phyloP scores from a whole-genome alignment of 306 rosid genomes.

The Medicago lupulina region DNA sequence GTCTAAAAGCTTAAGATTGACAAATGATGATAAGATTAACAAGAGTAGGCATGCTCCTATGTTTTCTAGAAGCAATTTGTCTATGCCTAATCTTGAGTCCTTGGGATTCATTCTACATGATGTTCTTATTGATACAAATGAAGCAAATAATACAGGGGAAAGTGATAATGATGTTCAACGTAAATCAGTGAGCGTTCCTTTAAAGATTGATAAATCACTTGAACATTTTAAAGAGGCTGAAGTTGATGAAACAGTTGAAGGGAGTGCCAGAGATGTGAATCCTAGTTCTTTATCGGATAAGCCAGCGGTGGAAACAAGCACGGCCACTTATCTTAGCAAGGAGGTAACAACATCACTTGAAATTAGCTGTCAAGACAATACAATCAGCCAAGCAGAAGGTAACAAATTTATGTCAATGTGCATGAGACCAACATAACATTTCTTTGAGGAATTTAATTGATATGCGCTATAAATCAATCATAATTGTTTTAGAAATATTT shows the following conservation, averaged over 20 bases:
- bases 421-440: constrained; percentile 9
- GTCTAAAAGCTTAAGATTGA: constrained; percentile 69
- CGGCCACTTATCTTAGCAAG: constrained; percentile 28
- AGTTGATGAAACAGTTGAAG: constrained; percentile 42
- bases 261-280: constrained; percentile 37
- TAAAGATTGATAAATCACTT: constrained; percentile 36
- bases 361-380: constrained; percentile 39
- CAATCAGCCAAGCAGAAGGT: constrained; percentile 62
- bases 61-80: constrained; percentile 69
- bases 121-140: constrained; percentile 54
- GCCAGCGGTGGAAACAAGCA: constrained; percentile 22
- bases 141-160: constrained; percentile 49
- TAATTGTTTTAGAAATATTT: neutral
- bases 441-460: neutral
- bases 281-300: constrained; percentile 35
- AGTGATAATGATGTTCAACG: constrained; percentile 42
- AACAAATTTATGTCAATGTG: constrained; percentile 32
- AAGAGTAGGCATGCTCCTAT: constrained; percentile 48
- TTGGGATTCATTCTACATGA: constrained; percentile 66
- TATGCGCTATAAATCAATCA: neutral
- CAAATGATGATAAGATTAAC: constrained; percentile 58
- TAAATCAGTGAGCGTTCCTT: constrained; percentile 44
- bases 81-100: constrained; percentile 74
- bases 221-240: constrained; percentile 49
- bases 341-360: constrained; percentile 48